Conservation (phyloP, 345 rosid genomes). For the Camelina hispida region DNA sequence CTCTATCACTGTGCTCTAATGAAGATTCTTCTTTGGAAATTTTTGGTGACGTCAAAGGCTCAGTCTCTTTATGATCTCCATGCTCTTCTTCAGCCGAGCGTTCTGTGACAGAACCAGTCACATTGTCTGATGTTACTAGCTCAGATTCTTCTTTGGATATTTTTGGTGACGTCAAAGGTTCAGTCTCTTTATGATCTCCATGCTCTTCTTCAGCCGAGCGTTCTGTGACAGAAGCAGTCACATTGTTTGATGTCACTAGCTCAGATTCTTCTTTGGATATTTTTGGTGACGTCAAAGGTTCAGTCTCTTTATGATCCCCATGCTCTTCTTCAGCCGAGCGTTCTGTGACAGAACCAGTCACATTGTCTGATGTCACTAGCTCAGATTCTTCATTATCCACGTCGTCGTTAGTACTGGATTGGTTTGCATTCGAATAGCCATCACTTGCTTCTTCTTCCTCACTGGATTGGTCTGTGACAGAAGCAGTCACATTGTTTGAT, state of each 20-base stretch:
- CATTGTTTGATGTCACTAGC: slow-evolving; percentile 33
- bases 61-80: slow-evolving; percentile 10
- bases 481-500: too few relatives aligned
- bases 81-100: slow-evolving; percentile 35
- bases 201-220: slow-evolving; percentile 35
- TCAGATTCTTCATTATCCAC: slow-evolving; percentile 11
- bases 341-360: slow-evolving; percentile 24
- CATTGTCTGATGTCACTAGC: slow-evolving; percentile 33
- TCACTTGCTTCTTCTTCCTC: too few relatives aligned
- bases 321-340: slow-evolving; percentile 35
- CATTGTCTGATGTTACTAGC: slow-evolving; percentile 33
- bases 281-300: slow-evolving; percentile 23
- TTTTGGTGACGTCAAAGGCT: slow-evolving; percentile 22
- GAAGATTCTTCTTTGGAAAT: slow-evolving; percentile 23
- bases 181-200: slow-evolving; percentile 12
- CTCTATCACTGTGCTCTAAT: slow-evolving; percentile 32
- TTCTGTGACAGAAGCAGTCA: slow-evolving; percentile 24
- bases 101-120: slow-evolving; percentile 24
- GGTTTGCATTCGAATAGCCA: too few relatives aligned
- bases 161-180: slow-evolving; percentile 23
- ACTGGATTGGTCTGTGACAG: too few relatives aligned
- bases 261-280: slow-evolving; percentile 12
- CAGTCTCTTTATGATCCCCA: slow-evolving; percentile 12
- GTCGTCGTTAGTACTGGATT: too few relatives aligned
- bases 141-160: slow-evolving; percentile 14